Base-by-base conservation (phyloP, 2,329 filamentous ascomycete species). In the Cryphonectria naterciae region DNA sequence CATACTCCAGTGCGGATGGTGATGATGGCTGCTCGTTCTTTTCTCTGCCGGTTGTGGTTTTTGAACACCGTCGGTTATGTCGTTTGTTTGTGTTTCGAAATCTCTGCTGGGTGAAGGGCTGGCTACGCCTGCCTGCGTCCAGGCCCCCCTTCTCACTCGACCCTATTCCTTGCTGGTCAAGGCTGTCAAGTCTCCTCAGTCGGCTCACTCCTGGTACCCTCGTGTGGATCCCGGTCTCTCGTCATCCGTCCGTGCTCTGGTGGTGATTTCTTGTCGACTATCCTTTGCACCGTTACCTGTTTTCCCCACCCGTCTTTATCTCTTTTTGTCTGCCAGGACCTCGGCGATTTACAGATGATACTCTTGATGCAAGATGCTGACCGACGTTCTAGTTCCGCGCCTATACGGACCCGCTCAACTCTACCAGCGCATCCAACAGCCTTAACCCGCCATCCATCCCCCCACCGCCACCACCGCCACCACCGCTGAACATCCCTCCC, bases 401-500 rank as follows among this genome's bases (percentile, higher is more conserved):
- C 22, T 89, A 89, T 75, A 87, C 86, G 52, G 87, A 89, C 75
- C 83, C 85, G 19, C 78, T 87, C 67, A 87, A 85, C 77, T 81
- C 80, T 15, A 84, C 81, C 70, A 79, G 81, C 56, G 64, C 69
- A 39, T 62, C 68, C 56, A 70, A 69, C 58, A 72, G 63, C 63
- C 80, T 88, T 75, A 85, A 86, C 70, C 88, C 87, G 63, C 89
- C 87, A 2, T 88, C 87, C 17, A 86, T 89, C 64, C 87, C 83
- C 3, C 87, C 88, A 8, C 88, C 88, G 2, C 87, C 86, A 2
- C 87, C 89, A 0, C 91, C 92, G n/a, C 92, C 90, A 32, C 91
- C 93, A 43, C 93, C 94, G 17, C 85, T 97, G 77, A 96, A 95
- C 79, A 90, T 95, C 49, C 91, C 93, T 0, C 95, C 95, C 2